A percentile compares a stretch with the other conserved stretches of the same genome.
Conservation (phyloP, 495 filamentous ascomycete species). For the Neurospora cerealis region DNA sequence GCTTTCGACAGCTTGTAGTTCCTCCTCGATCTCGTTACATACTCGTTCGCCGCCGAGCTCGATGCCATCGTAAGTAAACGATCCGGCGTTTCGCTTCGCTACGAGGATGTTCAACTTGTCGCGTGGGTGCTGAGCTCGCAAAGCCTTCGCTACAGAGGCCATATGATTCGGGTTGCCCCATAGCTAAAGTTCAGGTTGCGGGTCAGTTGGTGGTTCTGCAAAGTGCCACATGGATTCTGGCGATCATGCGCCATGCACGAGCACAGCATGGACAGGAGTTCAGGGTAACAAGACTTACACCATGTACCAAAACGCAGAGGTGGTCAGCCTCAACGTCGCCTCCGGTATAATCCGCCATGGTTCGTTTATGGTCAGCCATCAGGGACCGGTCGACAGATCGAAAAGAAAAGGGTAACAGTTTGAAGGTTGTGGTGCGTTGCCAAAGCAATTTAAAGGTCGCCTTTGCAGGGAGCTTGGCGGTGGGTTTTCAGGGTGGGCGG, state of each 20-base stretch:
- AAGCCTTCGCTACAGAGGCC: slow-evolving; percentile 53
- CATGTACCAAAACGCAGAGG: slow-evolving; percentile 91
- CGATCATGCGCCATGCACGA: slow-evolving; percentile 1
- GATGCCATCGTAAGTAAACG: slow-evolving; percentile 89
- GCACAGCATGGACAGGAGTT: not conserved
- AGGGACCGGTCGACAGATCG: not conserved
- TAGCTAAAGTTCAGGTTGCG: slow-evolving; percentile 40
- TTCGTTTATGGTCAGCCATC: not conserved
- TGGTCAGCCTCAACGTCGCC: slow-evolving; percentile 46
- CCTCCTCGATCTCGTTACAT: slow-evolving; percentile 77
- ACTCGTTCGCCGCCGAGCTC: slow-evolving; percentile 85
- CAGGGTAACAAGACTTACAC: slow-evolving; percentile 41
- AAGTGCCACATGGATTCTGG: not conserved
- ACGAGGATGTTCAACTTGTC: slow-evolving; percentile 62
- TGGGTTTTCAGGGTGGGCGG: not conserved
- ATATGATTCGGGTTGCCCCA: slow-evolving; percentile 92
- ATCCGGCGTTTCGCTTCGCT: slow-evolving; percentile 69
- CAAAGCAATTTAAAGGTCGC: not conserved
- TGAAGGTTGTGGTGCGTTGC: not conserved
- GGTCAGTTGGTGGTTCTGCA: slow-evolving; percentile 13
- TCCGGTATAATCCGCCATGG: slow-evolving; percentile 25
- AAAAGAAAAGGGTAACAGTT: not conserved
- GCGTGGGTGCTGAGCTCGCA: slow-evolving; percentile 54
- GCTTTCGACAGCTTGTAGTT: slow-evolving; percentile 51
- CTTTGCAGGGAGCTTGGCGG: not conserved